Base-by-base conservation (phyloP, 306 rosid genomes). In the Rosa chinensis region DNA sequence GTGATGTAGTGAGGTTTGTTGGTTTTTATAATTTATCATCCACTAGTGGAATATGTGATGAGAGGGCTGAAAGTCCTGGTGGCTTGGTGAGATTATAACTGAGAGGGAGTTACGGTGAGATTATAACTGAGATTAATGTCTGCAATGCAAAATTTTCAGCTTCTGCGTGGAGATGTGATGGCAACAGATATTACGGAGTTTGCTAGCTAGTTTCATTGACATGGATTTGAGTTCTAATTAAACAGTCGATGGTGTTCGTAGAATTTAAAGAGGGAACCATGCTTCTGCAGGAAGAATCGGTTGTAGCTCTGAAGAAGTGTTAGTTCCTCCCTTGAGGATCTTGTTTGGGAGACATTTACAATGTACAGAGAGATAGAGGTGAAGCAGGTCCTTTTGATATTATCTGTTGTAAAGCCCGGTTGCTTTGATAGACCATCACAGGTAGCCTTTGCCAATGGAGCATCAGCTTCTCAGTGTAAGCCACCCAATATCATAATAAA, bases 391-490 rank as follows among this genome's bases (percentile, higher is more conserved):
- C 85, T 28, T 28, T 69, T 89, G 70, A 25, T 70, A 74, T 71
- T 89, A 47, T 81, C 43, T 44, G 53, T 88, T 66, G 43, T 92
- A 37, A 86, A 80, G 74, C 84, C 81, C 21, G 87, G 92, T 62
- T 84, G 87, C 80, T 89, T 88, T 83, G 84, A 83, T 64, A 58
- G 81, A 32, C 81, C 88, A 69, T 70, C 79, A 58, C 73, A 77
- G 35, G 59, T 86, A 50, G 96, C 88, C 71, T 72, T 91, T 64
- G 79, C 78, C 69, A 88, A 85, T 48, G 92, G 93, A 77, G 52
- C 92, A 49, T 83, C 93, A 23, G 90, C 93, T 52, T 80, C 88
- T 82, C 93, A 85, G 76, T 91, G 86, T 80, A 91, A 89, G 47
- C 93, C 92, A 3, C 90, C 92, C 35, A 91, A 86, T 89, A 86